These are phyloP conservation scores for Globisporangium echinulatum DNA, from an alignment of 352 stramenopile species.

Conservation along the genomic window DNA sequence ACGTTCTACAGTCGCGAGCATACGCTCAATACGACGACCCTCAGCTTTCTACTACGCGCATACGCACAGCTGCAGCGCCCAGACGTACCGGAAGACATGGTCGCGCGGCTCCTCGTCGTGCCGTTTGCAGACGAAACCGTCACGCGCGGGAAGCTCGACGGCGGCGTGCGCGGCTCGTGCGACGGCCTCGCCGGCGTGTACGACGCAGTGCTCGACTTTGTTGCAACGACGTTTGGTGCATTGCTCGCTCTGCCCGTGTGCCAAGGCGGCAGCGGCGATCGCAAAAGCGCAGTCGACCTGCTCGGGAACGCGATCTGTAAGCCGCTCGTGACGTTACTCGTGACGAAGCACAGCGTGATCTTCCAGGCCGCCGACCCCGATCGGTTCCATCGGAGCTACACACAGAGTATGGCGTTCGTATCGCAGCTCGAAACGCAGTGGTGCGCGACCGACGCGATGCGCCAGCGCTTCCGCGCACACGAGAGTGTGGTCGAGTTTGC, in stretches of 20 bases:
- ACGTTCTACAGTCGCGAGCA: conserved; percentile 85
- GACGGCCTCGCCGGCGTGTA: conserved; percentile 71
- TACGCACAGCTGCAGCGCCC: conserved; percentile 76
- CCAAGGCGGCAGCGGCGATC: conserved; percentile 37
- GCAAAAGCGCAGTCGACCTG: conserved; percentile 67
- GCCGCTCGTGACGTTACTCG: conserved; percentile 58
- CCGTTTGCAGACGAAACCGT: conserved; percentile 76
- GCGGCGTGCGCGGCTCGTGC: conserved; percentile 61
- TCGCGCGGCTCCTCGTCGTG: conserved; percentile 63
- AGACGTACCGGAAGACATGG: conserved; percentile 77
- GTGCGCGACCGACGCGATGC: conserved; percentile 51
- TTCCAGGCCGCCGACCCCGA: conserved; percentile 76
- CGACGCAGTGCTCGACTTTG: conserved; percentile 64
- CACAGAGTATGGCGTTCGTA: conserved; percentile 69
- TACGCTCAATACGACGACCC: conserved; percentile 43
- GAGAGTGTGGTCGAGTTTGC: conserved; percentile 77
- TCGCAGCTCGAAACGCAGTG: conserved; percentile 40
- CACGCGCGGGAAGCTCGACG: conserved; percentile 73
- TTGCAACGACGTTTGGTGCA: conserved; percentile 55
- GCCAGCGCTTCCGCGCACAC: conserved; percentile 56
- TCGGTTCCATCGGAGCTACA: conserved; percentile 80
- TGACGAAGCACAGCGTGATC: conserved; percentile 66
- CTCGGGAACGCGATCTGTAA: conserved; percentile 82
- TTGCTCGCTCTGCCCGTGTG: conserved; percentile 62
- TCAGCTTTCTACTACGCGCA: conserved; percentile 67